Conservation (phyloP, 768 basidiomycete species). For the Suillus discolor region DNA sequence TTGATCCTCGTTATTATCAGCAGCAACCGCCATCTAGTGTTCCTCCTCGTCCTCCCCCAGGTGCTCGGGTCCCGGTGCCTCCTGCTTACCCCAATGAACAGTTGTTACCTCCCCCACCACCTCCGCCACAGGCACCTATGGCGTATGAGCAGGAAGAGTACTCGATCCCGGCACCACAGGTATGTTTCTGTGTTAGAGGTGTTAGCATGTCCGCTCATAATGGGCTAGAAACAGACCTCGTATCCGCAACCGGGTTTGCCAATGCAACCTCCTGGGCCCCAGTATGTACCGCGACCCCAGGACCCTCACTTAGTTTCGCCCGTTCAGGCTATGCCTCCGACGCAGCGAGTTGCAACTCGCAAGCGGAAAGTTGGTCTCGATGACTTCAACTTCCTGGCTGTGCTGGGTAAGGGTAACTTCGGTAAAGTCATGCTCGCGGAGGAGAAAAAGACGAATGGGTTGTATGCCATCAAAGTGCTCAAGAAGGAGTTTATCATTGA, state of each 20-base stretch:
- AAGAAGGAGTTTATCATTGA: constrained; percentile 99
- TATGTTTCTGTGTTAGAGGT: constrained; percentile 10
- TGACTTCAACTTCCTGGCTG: constrained; percentile 98
- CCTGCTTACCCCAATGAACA: constrained; percentile 38
- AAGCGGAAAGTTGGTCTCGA: constrained; percentile 94
- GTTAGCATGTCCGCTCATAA: constrained; percentile 12
- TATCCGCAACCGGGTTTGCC: constrained; percentile 28
- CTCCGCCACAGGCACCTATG: constrained; percentile 10
- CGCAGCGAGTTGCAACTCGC: constrained; percentile 45
- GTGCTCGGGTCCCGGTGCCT: constrained; percentile 39
- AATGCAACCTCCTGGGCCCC: constrained; percentile 26
- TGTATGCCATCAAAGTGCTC: constrained; percentile 99
- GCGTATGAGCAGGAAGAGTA: constrained; percentile 36
- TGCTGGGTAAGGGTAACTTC: constrained; percentile 98
- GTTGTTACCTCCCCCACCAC: constrained; percentile 25
- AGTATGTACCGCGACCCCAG: constrained; percentile 30
- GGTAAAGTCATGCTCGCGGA: constrained; percentile 99
- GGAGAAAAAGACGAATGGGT: constrained; percentile 86
- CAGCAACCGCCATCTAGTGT: constrained; percentile 35
- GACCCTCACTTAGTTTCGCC: constrained; percentile 24
- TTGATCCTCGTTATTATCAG: constrained; percentile 43
- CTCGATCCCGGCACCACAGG: constrained; percentile 23
- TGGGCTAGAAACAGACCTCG: constrained; percentile 18
- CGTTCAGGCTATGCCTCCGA: constrained; percentile 38
- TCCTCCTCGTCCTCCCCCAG: constrained; percentile 39